Conservation (phyloP, 2,329 filamentous ascomycete genomes). For the Aspergillus oerlinghausenensis region DNA sequence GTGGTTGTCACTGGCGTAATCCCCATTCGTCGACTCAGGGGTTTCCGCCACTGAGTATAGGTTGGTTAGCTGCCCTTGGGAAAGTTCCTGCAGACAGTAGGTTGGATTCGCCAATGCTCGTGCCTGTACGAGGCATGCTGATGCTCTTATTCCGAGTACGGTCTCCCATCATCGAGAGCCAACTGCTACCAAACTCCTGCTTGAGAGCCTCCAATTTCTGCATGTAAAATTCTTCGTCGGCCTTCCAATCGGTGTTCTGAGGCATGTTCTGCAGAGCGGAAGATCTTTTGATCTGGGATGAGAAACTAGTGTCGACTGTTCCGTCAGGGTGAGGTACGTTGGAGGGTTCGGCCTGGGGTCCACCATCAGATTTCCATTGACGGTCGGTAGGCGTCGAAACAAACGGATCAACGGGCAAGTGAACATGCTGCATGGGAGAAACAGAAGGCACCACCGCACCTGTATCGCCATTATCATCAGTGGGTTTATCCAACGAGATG, state of each 20-base stretch:
- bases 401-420: conserved; percentile 23
- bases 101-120: conserved; percentile 29
- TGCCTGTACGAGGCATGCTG: conserved; percentile 24
- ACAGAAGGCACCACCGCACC: conserved; percentile 26
- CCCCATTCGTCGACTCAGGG: conserved; percentile 10
- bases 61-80: conserved; percentile 34
- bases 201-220: conserved; percentile 84
- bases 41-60: conserved; percentile 40
- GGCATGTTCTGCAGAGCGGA: conserved; percentile 21
- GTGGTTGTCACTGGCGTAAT: not conserved
- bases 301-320: conserved; percentile 14
- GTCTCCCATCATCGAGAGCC: conserved; percentile 80
- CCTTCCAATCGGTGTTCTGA: conserved; percentile 28
- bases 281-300: conserved; percentile 11
- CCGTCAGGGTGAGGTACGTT: conserved; percentile 16
- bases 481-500: conserved; percentile 45
- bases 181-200: conserved; percentile 79
- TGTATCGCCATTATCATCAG: conserved; percentile 26
- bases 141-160: conserved; percentile 53
- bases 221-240: conserved; percentile 72
- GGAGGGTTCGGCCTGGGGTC: conserved; percentile 23
- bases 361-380: conserved; percentile 29
- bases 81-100: conserved; percentile 30
- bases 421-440: conserved; percentile 26
- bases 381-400: conserved; percentile 22